Evolutionary conservation across 2,329 filamentous ascomycete species (phyloP).

Genomic region (Ampelomyces quisqualis): DNA sequence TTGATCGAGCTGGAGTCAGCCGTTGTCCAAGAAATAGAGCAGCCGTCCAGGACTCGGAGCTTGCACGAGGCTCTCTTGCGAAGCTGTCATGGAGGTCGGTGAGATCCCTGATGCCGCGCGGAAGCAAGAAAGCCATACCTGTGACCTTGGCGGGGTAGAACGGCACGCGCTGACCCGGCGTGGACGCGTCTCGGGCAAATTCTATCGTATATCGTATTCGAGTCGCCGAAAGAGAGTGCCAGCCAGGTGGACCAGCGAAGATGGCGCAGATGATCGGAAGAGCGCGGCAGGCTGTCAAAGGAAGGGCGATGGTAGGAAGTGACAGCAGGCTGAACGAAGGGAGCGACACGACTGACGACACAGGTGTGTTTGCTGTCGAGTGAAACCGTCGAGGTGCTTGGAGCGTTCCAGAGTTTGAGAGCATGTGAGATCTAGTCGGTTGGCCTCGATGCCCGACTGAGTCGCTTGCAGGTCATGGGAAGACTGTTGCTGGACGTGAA

Average conservation of each 20-base stretch:
- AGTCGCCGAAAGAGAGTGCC: no score
- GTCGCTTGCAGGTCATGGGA: conserved; percentile 18
- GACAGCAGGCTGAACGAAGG: conserved; percentile 9
- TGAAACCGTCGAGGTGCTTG: conserved; percentile 25
- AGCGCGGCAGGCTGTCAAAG: conserved; percentile 9
- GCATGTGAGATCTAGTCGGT: conserved; percentile 15
- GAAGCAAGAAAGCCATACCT: conserved; percentile 24
- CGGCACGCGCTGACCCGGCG: conserved; percentile 14
- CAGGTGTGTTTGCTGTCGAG: conserved; percentile 21
- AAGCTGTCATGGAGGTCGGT: conserved; percentile 21
- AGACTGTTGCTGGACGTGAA: conserved; percentile 7
- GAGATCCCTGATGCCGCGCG: conserved; percentile 26
- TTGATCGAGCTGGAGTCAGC: conserved; percentile 28
- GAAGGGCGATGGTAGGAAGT: conserved; percentile 13
- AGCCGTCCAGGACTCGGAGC: conserved; percentile 15
- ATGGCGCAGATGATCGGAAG: conserved; percentile 6
- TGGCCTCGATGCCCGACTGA: conserved; percentile 17
- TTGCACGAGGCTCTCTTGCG: conserved; percentile 15
- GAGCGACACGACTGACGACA: conserved; percentile 17
- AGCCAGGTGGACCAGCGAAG: no score
- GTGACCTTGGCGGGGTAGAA: conserved; percentile 29
- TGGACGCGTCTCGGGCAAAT: no score
- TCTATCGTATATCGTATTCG: no score
- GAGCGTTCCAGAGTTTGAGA: conserved; percentile 12
- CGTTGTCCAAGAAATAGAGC: conserved; percentile 23